Conservation (phyloP, 2,329 filamentous ascomycete genomes). For the Fusarium pseudograminearum region DNA sequence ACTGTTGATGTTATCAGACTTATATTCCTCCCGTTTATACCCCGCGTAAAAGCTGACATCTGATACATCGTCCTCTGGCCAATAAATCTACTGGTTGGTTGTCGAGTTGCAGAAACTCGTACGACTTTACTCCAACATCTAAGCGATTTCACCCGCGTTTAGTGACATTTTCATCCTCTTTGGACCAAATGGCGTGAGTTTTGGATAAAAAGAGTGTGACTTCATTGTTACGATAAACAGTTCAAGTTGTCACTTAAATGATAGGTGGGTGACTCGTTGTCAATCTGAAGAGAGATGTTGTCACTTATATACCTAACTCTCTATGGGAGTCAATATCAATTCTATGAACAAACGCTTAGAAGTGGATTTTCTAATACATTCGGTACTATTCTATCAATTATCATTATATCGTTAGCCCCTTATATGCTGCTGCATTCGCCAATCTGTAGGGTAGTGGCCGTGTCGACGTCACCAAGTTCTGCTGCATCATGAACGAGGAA, state of each 20-base stretch:
- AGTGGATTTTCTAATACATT: no score
- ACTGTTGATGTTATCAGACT: not conserved
- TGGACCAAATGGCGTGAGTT: not conserved
- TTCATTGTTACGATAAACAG: not conserved
- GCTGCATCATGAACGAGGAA: not conserved
- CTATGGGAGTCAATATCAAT: not conserved
- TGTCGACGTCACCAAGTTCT: not conserved
- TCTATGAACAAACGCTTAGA: not conserved
- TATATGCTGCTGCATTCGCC: not conserved
- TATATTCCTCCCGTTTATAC: not conserved
- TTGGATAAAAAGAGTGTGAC: no score
- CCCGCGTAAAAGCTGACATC: not conserved
- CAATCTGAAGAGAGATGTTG: not conserved
- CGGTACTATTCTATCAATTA: fast-evolving
- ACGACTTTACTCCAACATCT: slow-evolving; percentile 2
- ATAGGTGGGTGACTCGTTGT: no score
- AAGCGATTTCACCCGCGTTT: slow-evolving; percentile 9
- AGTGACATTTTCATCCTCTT: not conserved
- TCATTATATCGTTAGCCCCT: no score
- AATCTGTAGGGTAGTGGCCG: not conserved
- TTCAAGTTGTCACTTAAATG: not conserved
- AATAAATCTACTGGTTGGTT: slow-evolving; percentile 8
- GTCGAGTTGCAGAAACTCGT: slow-evolving; percentile 2
- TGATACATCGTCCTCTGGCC: not conserved
- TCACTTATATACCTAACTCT: not conserved